Evolutionary conservation across 129 eudicot species (phyloP), one percentile per base, ranked within the genome.

Genomic region (Flaveria sonorensis): DNA sequence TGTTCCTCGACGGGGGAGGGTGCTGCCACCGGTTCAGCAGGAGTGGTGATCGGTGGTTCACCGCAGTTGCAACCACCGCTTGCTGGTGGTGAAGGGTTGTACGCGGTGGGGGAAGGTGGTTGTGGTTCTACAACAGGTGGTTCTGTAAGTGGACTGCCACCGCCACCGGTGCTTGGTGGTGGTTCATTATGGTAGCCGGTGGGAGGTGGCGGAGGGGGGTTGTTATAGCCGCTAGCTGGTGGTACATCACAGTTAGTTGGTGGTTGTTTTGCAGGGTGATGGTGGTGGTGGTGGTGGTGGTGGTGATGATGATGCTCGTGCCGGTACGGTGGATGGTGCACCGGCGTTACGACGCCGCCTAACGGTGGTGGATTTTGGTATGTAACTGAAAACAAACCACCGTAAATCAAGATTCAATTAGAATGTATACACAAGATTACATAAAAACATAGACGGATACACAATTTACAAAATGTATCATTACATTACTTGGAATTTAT

Each of bases 191-290:
- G 68, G 45, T 62, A 28, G 45, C 4, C 45, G 69, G 69, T 63
- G 69, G 40, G 43, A 16, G 64, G 19, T 26, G 84, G 84, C 9
- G 95, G 92, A 51, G 68, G 6, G 9, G 68, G 68, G 43, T 62
- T 62, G 40, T 26, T 12, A 26, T 26, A 12, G 3, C 67, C 67
- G 5, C 19, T 28, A 11, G 42, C 0, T 24, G 69, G 69, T 63
- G 69, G 69, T 30, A 57, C 72, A 3, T 70, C 90, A 24, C 97
- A 92, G 66, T 89, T 89, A 13, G 86, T 66, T 0, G 92, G 88
- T 39, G 90, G 89, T 15, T 71, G 70, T 48, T 79, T 79, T 15
- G 7, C 66, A 64, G 16, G 83, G 47, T 79, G 83, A 10, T 72
- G 77, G 11, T 64, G 79, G 62, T 80, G 83, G 12, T 63, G 72